Base-by-base conservation (phyloP, 495 filamentous ascomycete genomes). In the Neurospora sp. region DNA sequence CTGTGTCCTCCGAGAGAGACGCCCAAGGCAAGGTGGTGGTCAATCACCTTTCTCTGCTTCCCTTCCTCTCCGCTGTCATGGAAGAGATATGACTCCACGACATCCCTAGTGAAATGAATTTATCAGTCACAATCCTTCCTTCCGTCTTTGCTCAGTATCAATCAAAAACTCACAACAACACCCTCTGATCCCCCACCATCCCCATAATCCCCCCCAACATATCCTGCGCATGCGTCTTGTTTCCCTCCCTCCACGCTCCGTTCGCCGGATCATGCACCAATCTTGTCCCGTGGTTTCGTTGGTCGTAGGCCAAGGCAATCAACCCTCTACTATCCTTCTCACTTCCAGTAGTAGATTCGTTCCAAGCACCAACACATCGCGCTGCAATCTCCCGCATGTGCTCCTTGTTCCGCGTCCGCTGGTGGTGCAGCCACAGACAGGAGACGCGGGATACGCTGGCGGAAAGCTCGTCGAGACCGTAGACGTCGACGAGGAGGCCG, bases 1-100 rank as follows among this genome's bases (percentile, higher is more conserved):
- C 92, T 90, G 78, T 99, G 96, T 4, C 93, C 96, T 9, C 96
- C 96, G 0, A 98, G 84, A 6, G 92, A 94, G 16, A 97, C 85
- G 1, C 96, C 96, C 7, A 96, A 82, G 3, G 91, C 90, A 20
- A 97, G 75, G 76, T 98, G 88, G 39, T 90, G 86, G 40, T 88
- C 85, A 70, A 97, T 88, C n/a, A 71, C 75, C 45, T 81, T 82
- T 72, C 74, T 45, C 59, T 61, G 37, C n/a, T 70, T 40, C 20
- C 42, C 53, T 71, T 76, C 53, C 70, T 69, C 79, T 78, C 74
- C 84, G 73, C 70, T 83, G 76, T 74, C 83, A 73, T 70, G 88
- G 82, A 94, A 94, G 16, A 94, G 83, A 75, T 92, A 96, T 0
- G 89, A 86, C n/a, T 90, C 88, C 3, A 97, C 82, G 69, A 92